Evolutionary conservation across 2,329 filamentous ascomycete genomes (phyloP).

Genomic region (Rhinocladiella similis): DNA sequence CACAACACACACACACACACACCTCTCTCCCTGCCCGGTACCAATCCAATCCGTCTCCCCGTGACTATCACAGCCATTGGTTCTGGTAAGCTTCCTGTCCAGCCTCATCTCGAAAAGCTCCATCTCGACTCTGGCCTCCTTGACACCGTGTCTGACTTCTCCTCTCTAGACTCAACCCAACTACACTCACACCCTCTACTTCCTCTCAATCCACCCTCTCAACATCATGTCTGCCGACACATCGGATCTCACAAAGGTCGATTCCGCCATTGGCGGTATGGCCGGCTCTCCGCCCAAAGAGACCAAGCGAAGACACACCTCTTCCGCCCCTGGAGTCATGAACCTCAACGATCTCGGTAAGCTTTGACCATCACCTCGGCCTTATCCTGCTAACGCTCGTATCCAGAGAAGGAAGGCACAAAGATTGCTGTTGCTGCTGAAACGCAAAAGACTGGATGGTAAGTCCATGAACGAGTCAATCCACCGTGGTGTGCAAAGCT

Average conservation of each 20-base stretch:
- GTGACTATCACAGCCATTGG: neutral
- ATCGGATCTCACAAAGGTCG: slow-evolving; percentile 66
- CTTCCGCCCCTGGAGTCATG: slow-evolving; percentile 69
- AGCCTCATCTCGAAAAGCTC: neutral
- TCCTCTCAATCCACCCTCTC: neutral
- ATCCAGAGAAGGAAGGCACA: slow-evolving; percentile 69
- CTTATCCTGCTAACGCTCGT: slow-evolving; percentile 2
- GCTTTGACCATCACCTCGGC: slow-evolving; percentile 33
- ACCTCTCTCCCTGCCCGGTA: too few relatives aligned
- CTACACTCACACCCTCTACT: slow-evolving; percentile 1
- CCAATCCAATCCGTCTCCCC: neutral
- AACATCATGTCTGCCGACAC: slow-evolving; percentile 30
- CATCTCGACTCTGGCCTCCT: neutral
- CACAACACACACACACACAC: neutral
- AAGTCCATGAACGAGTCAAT: slow-evolving; percentile 44
- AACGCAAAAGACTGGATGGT: slow-evolving; percentile 88
- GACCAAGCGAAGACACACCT: slow-evolving; percentile 65
- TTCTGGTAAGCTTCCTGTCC: neutral
- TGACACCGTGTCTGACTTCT: neutral
- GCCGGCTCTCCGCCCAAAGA: slow-evolving; percentile 61
- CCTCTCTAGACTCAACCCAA: neutral
- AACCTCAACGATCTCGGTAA: slow-evolving; percentile 86
- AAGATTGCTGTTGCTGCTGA: slow-evolving; percentile 74
- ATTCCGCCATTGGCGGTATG: slow-evolving; percentile 84
- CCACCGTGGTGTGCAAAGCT: neutral